Evolutionary conservation across 2,329 filamentous ascomycete species (phyloP).

Genomic region (Colletotrichum cordylinicola): DNA sequence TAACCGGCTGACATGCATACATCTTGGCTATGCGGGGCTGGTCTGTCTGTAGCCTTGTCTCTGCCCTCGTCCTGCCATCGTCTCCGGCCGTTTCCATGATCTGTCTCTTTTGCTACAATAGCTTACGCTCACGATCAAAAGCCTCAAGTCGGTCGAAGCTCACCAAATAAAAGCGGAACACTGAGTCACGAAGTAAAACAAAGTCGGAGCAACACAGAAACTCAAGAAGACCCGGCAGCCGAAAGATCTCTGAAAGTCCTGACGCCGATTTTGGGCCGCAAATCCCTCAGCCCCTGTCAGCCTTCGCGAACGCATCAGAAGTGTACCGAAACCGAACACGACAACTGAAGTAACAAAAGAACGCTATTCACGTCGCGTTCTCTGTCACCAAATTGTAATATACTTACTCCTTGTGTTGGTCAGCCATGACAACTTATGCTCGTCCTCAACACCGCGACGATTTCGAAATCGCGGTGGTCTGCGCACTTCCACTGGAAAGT

Average conservation of each 20-base stretch:
- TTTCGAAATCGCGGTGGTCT: not conserved
- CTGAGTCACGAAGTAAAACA: not conserved
- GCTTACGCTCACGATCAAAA: not conserved
- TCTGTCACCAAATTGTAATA: fast-evolving
- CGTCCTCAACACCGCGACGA: not conserved
- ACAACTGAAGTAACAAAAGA: not conserved
- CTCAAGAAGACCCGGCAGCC: not conserved
- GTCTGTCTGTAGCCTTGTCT: not conserved
- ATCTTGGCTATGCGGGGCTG: not conserved
- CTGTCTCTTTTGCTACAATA: not conserved
- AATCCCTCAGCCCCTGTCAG: fast-evolving
- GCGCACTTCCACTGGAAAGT: not conserved
- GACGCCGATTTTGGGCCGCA: not conserved
- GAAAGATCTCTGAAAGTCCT: not conserved
- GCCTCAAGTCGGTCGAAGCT: fast-evolving
- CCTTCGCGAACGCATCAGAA: not conserved
- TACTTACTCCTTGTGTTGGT: not conserved
- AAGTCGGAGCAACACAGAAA: fast-evolving
- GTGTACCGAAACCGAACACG: fast-evolving
- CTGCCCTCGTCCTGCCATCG: not conserved
- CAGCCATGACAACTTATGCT: not conserved
- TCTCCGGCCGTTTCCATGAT: fast-evolving
- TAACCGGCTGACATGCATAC: fast-evolving
- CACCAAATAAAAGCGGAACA: not conserved
- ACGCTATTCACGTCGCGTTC: fast-evolving